Conservation (phyloP, 345 rosid genomes). For the Linum trigynum region DNA sequence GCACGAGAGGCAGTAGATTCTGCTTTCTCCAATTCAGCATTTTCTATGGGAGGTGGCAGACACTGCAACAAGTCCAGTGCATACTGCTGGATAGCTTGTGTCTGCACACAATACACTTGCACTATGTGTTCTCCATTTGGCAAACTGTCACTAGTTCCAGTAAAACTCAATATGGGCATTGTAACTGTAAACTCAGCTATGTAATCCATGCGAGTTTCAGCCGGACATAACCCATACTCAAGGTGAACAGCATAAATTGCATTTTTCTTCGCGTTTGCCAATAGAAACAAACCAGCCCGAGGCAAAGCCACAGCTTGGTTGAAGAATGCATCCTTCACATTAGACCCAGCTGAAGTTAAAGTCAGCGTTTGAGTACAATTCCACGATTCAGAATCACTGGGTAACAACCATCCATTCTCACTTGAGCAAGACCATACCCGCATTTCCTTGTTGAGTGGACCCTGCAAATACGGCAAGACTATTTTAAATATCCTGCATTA, state of each 20-base stretch:
- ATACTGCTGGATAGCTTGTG: constrained; percentile 91
- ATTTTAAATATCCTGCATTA: background rate
- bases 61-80: constrained; percentile 70
- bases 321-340: constrained; percentile 63
- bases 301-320: constrained; percentile 76
- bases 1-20: constrained; percentile 37
- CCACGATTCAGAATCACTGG: constrained; percentile 58
- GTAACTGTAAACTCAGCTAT: constrained; percentile 76
- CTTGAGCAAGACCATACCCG: constrained; percentile 69
- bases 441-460: constrained; percentile 69
- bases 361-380: constrained; percentile 52
- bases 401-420: constrained; percentile 77
- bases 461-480: constrained; percentile 28
- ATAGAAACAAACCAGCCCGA: constrained; percentile 53
- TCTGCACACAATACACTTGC: constrained; percentile 86
- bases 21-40: constrained; percentile 42
- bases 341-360: constrained; percentile 62
- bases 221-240: constrained; percentile 73
- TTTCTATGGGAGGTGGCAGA: constrained; percentile 58
- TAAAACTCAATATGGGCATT: constrained; percentile 90
- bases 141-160: constrained; percentile 49
- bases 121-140: constrained; percentile 47
- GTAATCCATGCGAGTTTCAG: constrained; percentile 62
- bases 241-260: constrained; percentile 74
- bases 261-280: constrained; percentile 87